Evolutionary conservation across 768 basidiomycete species (phyloP), one percentile per base, ranked within the genome.

Genomic region (Arthromyces matolae): DNA sequence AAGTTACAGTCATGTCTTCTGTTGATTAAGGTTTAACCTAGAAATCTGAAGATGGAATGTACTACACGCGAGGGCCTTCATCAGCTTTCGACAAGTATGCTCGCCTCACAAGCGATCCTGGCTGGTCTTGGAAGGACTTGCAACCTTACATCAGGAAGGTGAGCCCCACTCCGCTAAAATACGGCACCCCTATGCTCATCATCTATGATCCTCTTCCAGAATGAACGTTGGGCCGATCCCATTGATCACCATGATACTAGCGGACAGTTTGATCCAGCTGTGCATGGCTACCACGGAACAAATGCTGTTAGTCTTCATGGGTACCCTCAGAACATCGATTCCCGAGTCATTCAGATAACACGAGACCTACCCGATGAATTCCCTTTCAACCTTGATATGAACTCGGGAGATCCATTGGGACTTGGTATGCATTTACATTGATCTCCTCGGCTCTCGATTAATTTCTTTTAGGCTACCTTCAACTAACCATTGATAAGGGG

Each of bases 251-350:
- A 60, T 45, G 54, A 62, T 43, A 62, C 54, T 22, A 54, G 58
- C 2, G 64, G 64, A 12, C 51, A 68, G 42, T 61, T 60, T 42
- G 52, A 60, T 33, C 64, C 68, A 16, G 25, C 49, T 1, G 49
- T 63, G n/a, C 67, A 68, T 49, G 57, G 61, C 20, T 56, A 52
- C 29, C 31, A 49, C n/a, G 67, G 67, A 1, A 52, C 51, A 14
- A 57, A 32, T 42, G 44, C 41, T 13, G 59, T 65, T 29, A 57
- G 57, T 34, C 56, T 64, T 19, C 46, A 57, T 20, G 59, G 62
- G 0, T 56, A 43, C 22, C 20, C 55, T 10, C 28, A 42, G 5
- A 25, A 55, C 12, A 55, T 62, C 18, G 64, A 64, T 40, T 23
- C 38, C 2, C 52, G 53, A 2, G 49, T 65, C 28, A 52, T 68